Percentiles rank a stretch among this genome's conserved stretches.
These are phyloP conservation scores for Populus simonii DNA, from an alignment of 345 rosid species.

Conservation along the genomic window DNA sequence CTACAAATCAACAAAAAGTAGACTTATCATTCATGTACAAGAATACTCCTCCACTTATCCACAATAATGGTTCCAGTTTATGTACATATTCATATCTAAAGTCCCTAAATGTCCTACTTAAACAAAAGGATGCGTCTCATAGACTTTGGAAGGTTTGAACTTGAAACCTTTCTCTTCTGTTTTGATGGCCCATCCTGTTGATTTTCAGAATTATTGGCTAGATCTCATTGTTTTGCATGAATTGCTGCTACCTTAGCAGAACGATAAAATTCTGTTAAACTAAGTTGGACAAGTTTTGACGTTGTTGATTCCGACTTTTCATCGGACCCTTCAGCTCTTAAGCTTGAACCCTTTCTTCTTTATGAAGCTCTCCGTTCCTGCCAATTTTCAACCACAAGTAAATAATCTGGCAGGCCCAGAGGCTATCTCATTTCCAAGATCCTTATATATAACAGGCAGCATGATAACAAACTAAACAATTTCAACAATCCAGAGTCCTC, in stretches of 20 bases:
- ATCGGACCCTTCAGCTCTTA: conserved; percentile 27
- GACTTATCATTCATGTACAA: not conserved
- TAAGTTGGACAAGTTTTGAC: conserved; percentile 54
- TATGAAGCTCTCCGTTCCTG: conserved; percentile 52
- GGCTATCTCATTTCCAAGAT: conserved; percentile 11
- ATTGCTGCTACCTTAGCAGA: conserved; percentile 43
- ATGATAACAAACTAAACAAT: not conserved
- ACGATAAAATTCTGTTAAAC: conserved; percentile 71
- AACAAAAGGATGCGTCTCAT: conserved; percentile 45
- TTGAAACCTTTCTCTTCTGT: conserved; percentile 47
- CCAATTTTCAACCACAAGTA: conserved; percentile 15
- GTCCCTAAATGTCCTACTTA: conserved; percentile 8
- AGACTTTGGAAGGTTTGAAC: conserved; percentile 57
- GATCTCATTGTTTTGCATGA: conserved; percentile 31
- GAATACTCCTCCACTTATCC: not conserved
- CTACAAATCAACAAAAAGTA: not conserved
- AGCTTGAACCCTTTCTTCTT: conserved; percentile 39
- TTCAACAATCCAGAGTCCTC: not conserved
- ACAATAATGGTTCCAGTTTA: not conserved
- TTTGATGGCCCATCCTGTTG: conserved; percentile 28
- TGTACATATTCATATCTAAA: not conserved
- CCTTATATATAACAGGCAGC: not conserved
- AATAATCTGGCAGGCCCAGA: conserved; percentile 7
- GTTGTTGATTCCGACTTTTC: conserved; percentile 35
- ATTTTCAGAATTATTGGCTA: conserved; percentile 11